Conservation (phyloP, 352 stramenopile genomes). For the Globisporangium camurandrum region DNA sequence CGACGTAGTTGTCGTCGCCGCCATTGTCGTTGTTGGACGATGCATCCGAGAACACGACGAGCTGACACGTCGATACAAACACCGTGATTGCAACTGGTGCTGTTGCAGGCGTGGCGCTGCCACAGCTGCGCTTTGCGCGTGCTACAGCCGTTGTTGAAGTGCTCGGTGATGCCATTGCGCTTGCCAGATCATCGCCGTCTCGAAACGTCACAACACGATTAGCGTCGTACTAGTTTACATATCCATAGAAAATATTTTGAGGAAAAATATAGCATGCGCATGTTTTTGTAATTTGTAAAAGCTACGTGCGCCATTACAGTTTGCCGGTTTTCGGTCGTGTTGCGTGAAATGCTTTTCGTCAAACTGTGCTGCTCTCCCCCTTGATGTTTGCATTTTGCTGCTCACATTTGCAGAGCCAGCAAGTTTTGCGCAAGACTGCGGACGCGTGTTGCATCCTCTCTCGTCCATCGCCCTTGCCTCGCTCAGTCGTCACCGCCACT, state of each 20-base stretch:
- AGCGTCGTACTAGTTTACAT: background rate
- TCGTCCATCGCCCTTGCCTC: background rate
- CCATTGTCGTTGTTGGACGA: background rate
- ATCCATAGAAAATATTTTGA: background rate
- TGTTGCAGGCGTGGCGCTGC: constrained; percentile 4
- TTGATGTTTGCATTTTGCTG: background rate
- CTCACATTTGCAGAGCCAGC: too few species aligned
- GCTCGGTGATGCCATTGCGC: background rate
- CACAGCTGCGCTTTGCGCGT: background rate
- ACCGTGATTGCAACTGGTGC: constrained; percentile 24
- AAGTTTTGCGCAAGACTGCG: too few species aligned
- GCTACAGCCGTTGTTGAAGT: background rate
- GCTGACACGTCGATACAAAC: constrained; percentile 53
- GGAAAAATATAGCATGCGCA: background rate
- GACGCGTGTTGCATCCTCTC: background rate
- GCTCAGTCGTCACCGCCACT: background rate
- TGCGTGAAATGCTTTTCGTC: background rate
- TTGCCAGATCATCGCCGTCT: background rate
- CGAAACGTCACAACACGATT: background rate
- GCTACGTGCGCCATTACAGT: background rate
- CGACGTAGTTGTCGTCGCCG: background rate
- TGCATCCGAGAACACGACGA: constrained; percentile 17
- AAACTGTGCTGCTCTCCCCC: background rate
- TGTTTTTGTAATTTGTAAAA: background rate
- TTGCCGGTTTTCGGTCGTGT: background rate